These are phyloP conservation scores for Pilasporangium apinafurcum DNA, from an alignment of 352 stramenopile genomes.

Conservation along the genomic window DNA sequence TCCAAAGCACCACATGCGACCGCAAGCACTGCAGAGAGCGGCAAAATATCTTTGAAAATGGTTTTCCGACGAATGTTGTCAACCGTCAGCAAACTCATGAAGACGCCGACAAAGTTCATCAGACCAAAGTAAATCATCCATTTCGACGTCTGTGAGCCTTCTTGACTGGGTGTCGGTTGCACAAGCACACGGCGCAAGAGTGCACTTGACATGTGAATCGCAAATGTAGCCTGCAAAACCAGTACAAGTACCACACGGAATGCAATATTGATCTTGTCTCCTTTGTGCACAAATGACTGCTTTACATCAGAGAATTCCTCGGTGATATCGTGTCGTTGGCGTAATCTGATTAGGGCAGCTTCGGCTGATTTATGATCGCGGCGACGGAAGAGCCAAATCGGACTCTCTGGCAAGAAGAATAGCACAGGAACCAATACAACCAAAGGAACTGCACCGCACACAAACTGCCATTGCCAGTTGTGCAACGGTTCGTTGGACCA, in stretches of 20 bases:
- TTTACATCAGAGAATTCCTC: slow-evolving; percentile 71
- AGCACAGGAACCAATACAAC: slow-evolving; percentile 48
- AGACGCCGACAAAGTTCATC: slow-evolving; percentile 61
- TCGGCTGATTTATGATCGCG: slow-evolving; percentile 66
- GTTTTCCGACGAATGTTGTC: slow-evolving; percentile 86
- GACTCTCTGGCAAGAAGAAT: slow-evolving; percentile 71
- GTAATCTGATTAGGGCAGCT: slow-evolving; percentile 49
- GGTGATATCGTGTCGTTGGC: slow-evolving; percentile 78
- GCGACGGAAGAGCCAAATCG: slow-evolving; percentile 71
- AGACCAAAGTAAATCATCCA: slow-evolving; percentile 79
- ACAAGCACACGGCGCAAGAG: slow-evolving; percentile 63
- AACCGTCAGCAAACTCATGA: slow-evolving; percentile 69
- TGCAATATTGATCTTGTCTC: slow-evolving; percentile 48
- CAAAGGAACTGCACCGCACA: slow-evolving; percentile 66
- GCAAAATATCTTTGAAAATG: slow-evolving; percentile 83
- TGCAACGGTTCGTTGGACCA: slow-evolving; percentile 68
- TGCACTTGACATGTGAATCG: slow-evolving; percentile 59
- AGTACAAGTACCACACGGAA: slow-evolving; percentile 68
- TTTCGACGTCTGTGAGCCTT: slow-evolving; percentile 53
- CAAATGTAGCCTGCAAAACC: slow-evolving; percentile 57
- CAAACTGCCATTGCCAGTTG: slow-evolving; percentile 77
- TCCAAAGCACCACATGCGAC: slow-evolving; percentile 52
- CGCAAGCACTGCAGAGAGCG: slow-evolving; percentile 53
- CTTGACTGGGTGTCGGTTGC: slow-evolving; percentile 27
- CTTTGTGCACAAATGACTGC: slow-evolving; percentile 62